Conservation (phyloP, 768 basidiomycete genomes). For the Lanmaoa pseudosensibilis region DNA sequence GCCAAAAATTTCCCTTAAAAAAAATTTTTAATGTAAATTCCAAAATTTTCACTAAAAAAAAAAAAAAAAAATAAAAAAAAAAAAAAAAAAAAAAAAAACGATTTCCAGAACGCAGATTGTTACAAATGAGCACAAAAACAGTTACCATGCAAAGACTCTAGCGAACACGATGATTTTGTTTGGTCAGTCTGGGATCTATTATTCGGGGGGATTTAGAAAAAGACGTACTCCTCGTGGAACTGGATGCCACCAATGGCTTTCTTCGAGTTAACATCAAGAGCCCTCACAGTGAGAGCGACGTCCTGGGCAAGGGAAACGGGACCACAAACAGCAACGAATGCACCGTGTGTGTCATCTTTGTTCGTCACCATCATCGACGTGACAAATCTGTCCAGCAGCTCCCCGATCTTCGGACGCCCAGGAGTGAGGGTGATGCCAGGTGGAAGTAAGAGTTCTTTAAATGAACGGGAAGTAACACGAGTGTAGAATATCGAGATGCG, state of each 20-base stretch:
- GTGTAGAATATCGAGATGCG: conserved; percentile 59
- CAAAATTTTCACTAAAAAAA: no score
- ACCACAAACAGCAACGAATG: conserved; percentile 44
- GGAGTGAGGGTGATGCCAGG: conserved; percentile 46
- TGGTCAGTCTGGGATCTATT: not conserved
- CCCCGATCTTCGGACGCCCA: conserved; percentile 51
- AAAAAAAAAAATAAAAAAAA: no score
- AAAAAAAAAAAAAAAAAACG: not conserved
- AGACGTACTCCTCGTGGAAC: conserved; percentile 39
- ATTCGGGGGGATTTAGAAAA: conserved; percentile 14
- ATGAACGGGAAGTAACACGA: conserved; percentile 34
- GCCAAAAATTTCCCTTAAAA: no score
- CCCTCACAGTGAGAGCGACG: conserved; percentile 32
- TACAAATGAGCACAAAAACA: no score
- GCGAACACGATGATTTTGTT: not conserved
- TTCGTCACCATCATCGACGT: conserved; percentile 35
- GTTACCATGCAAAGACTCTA: conserved; percentile 25
- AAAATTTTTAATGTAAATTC: no score
- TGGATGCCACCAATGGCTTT: conserved; percentile 39
- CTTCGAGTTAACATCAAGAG: conserved; percentile 26
- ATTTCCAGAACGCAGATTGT: not conserved
- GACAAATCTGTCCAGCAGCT: conserved; percentile 46
- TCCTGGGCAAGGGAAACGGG: conserved; percentile 38
- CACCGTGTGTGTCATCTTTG: conserved; percentile 34
- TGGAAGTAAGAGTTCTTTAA: conserved; percentile 26